These are phyloP conservation scores for Candida loeiensis DNA, from an alignment of 805 yeast species.

Conservation along the genomic window DNA sequence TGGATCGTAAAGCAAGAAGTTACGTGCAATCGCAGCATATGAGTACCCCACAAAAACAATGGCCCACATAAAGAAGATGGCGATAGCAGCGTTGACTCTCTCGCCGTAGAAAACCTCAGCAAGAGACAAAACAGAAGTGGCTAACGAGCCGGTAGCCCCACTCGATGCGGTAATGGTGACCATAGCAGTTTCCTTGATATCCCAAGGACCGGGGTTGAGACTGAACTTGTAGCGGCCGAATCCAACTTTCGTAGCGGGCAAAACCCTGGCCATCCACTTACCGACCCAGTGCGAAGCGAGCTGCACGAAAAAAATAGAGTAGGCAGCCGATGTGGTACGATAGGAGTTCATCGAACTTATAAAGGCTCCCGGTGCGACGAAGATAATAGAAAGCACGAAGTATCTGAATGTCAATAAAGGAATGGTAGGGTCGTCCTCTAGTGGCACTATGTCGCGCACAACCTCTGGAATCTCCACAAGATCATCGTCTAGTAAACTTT, in stretches of 20 bases:
- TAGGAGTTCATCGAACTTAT: constrained; percentile 36
- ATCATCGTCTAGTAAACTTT: constrained; percentile 15
- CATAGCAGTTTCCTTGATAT: constrained; percentile 50
- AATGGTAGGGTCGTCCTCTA: constrained; percentile 23
- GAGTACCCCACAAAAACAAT: constrained; percentile 26
- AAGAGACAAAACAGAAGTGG: constrained; percentile 43
- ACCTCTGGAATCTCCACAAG: constrained; percentile 25
- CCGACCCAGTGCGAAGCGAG: constrained; percentile 46
- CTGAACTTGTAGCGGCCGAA: constrained; percentile 25
- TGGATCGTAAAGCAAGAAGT: constrained; percentile 22
- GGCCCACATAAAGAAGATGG: constrained; percentile 23
- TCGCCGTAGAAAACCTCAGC: constrained; percentile 43
- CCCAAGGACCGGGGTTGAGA: constrained; percentile 53
- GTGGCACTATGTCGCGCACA: constrained; percentile 29
- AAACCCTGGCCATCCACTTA: constrained; percentile 37
- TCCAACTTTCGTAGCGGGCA: constrained; percentile 32
- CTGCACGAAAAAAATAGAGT: constrained; percentile 50
- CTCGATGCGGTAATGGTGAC: constrained; percentile 49
- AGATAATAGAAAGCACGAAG: constrained; percentile 29
- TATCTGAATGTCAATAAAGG: constrained; percentile 33
- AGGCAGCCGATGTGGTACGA: constrained; percentile 42
- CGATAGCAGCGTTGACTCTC: constrained; percentile 28
- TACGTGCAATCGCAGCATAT: constrained; percentile 23
- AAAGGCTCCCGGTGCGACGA: constrained; percentile 39
- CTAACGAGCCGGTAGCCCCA: constrained; percentile 50